These are phyloP conservation scores for Linderniella brevidens DNA, from an alignment of 257 asterid species.

Conservation along the genomic window DNA sequence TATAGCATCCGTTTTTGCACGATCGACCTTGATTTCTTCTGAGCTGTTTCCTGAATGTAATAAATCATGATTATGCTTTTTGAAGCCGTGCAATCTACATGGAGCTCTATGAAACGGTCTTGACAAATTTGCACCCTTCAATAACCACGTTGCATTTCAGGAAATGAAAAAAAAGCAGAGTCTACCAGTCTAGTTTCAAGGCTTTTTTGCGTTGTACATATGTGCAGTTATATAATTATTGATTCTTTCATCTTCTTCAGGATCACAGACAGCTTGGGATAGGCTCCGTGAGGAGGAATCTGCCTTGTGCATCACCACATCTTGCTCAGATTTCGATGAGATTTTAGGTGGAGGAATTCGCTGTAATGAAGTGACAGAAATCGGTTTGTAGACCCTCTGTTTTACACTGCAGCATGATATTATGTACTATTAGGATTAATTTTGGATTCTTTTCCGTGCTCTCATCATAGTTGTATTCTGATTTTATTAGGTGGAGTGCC, in stretches of 20 bases:
- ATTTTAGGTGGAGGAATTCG: conserved; percentile 88
- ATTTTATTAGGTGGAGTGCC: conserved; percentile 81
- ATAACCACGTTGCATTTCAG: too few species aligned
- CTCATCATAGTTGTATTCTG: conserved; percentile 11
- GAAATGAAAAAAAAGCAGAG: too few species aligned
- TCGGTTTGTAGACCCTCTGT: conserved; percentile 45
- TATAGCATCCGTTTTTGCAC: conserved; percentile 1
- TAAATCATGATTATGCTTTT: conserved; percentile 1
- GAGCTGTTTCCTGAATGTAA: background rate
- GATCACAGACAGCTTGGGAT: conserved; percentile 81
- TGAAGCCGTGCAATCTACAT: too few species aligned
- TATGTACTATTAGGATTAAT: background rate
- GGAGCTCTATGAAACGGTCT: too few species aligned
- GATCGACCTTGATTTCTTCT: background rate
- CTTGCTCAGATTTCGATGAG: conserved; percentile 68
- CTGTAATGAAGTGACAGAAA: conserved; percentile 87
- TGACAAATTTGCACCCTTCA: too few species aligned
- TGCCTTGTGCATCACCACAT: conserved; percentile 51
- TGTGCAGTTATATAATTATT: too few species aligned
- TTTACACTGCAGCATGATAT: conserved; percentile 1
- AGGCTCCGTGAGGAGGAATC: conserved; percentile 76
- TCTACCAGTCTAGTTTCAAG: too few species aligned
- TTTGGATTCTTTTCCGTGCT: conserved; percentile 7
- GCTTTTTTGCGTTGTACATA: too few species aligned
- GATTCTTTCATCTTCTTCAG: conserved; percentile 2